Evolutionary conservation across 202 grass and related monocot genomes (phyloP).

Genomic region (Elaeis oleifera): DNA sequence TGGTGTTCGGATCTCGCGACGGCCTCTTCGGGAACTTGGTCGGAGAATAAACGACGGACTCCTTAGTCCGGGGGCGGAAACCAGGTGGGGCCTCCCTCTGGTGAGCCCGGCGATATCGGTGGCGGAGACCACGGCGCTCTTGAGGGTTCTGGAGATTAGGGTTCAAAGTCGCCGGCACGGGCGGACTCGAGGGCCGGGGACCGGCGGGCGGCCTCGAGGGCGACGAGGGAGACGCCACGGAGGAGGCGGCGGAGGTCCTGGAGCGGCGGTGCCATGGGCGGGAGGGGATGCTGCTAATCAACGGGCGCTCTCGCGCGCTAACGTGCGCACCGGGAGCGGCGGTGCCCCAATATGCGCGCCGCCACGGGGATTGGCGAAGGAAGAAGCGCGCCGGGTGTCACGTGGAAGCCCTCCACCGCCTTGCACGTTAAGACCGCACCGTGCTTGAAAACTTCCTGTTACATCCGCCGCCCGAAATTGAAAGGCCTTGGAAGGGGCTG

Average conservation of each 20-base stretch:
- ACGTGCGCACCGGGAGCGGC: no score
- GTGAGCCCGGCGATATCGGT: slow-evolving; percentile 76
- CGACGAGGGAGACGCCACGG: slow-evolving; percentile 45
- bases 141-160: slow-evolving; percentile 26
- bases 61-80: slow-evolving; percentile 16
- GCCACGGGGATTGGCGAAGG: no score
- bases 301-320: no score
- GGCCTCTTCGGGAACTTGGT: background rate
- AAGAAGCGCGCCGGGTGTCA: no score
- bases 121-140: slow-evolving; percentile 42
- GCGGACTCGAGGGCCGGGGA: slow-evolving; percentile 24
- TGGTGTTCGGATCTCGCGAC: slow-evolving; percentile 7
- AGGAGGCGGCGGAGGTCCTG: slow-evolving; percentile 31
- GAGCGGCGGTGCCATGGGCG: slow-evolving; percentile 12
- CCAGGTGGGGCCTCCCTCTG: slow-evolving; percentile 36
- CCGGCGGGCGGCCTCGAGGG: slow-evolving; percentile 46
- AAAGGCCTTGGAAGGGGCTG: no score
- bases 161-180: slow-evolving; percentile 24
- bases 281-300: slow-evolving; percentile 2
- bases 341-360: no score
- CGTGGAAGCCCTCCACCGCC: no score
- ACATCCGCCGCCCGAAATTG: no score
- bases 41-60: slow-evolving; percentile 49
- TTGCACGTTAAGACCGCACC: no score
- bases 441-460: no score